These are phyloP conservation scores for Nicotiana sylvestris DNA, from an alignment of 257 asterid genomes.

Conservation along the genomic window DNA sequence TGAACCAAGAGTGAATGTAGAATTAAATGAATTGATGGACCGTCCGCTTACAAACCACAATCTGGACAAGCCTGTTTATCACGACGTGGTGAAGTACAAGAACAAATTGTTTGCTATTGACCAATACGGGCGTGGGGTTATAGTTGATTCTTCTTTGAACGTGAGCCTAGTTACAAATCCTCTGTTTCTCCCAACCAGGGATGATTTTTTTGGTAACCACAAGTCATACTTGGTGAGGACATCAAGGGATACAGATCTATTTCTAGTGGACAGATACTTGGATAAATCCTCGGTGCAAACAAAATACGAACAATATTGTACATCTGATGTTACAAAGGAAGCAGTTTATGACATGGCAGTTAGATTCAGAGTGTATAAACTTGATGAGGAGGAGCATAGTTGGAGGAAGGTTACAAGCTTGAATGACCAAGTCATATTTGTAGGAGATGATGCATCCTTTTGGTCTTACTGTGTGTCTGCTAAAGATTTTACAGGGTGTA, in stretches of 20 bases:
- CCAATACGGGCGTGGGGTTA: not conserved
- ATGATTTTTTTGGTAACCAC: not conserved
- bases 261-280: constrained; percentile 7
- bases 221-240: not conserved
- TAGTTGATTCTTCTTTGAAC: not conserved
- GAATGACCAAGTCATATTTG: constrained; percentile 1
- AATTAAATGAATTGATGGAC: not conserved
- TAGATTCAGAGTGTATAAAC: not conserved
- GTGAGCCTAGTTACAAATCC: not conserved
- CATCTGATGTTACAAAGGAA: not conserved
- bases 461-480: constrained; percentile 6
- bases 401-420: not conserved
- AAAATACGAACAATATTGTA: not conserved
- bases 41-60: not conserved
- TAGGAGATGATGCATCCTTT: not conserved
- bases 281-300: not conserved
- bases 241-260: constrained; percentile 3
- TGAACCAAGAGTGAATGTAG: not conserved
- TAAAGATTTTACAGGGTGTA: not conserved
- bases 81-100: constrained; percentile 7
- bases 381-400: not conserved
- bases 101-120: not conserved
- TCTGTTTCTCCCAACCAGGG: not conserved
- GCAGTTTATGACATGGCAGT: not conserved
- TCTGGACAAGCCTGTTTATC: constrained; percentile 2